These are phyloP conservation scores for Backusella macrospora DNA, from an alignment of 192 early-diverging fungal genomes.

Conservation along the genomic window DNA sequence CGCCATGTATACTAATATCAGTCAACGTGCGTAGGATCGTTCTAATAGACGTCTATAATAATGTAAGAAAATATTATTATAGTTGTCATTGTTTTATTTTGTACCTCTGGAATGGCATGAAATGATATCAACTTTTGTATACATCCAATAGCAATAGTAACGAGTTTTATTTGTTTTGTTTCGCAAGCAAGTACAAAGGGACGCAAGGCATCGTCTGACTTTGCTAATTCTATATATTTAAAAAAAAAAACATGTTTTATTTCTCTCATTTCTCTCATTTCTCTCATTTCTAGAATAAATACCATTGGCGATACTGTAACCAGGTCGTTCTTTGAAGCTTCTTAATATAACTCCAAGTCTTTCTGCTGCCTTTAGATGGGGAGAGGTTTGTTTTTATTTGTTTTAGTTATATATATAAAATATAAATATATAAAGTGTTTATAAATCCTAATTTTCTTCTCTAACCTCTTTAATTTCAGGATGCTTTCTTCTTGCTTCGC, in stretches of 20 bases:
- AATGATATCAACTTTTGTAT: slow-evolving; percentile 78
- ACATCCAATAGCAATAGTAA: slow-evolving; percentile 81
- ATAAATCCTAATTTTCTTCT: not conserved
- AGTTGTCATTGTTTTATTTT: not conserved
- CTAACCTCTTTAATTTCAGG: slow-evolving; percentile 95
- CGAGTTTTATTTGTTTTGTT: slow-evolving; percentile 79
- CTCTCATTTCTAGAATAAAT: not conserved
- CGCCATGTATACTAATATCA: slow-evolving; percentile 64
- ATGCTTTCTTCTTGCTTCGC: slow-evolving; percentile 85
- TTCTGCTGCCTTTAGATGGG: slow-evolving; percentile 62
- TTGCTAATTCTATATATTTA: slow-evolving; percentile 60
- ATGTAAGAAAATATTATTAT: not conserved
- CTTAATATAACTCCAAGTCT: slow-evolving; percentile 61
- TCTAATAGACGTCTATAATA: slow-evolving; percentile 53
- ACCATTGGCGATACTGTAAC: slow-evolving; percentile 49
- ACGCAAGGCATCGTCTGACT: slow-evolving; percentile 75
- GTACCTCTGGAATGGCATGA: slow-evolving; percentile 73
- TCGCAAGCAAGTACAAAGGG: slow-evolving; percentile 90
- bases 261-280: not conserved
- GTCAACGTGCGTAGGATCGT: slow-evolving; percentile 71
- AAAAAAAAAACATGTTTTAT: slow-evolving; percentile 6
- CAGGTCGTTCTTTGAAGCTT: slow-evolving; percentile 58
- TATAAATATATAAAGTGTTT: not conserved
- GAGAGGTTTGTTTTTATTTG: not conserved
- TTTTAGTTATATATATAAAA: not conserved